Conservation (phyloP, 2,329 filamentous ascomycete species). For the Knufia petricola region DNA sequence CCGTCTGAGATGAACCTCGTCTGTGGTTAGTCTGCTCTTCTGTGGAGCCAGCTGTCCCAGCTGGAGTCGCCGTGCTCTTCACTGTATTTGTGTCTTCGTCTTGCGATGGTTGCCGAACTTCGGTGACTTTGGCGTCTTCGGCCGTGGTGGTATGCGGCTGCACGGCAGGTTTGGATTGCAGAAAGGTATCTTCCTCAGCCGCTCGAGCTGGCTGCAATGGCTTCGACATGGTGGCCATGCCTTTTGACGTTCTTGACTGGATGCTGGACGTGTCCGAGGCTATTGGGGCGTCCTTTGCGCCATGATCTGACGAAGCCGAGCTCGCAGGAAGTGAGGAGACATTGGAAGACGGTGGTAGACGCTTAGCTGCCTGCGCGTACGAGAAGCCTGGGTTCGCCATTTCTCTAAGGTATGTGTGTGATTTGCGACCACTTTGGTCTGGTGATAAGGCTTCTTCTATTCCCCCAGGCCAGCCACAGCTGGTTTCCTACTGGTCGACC, state of each 20-base stretch:
- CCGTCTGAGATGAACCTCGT: conserved; percentile 28
- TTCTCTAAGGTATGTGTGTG: not conserved
- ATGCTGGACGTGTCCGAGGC: conserved; percentile 23
- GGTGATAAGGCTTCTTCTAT: not conserved
- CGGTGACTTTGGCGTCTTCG: not conserved
- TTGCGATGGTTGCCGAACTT: not conserved
- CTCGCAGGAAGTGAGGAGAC: conserved; percentile 26
- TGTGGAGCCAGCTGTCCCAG: not conserved
- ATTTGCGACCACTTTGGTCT: not conserved
- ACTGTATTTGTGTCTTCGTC: not conserved
- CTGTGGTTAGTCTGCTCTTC: not conserved
- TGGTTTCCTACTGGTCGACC: not conserved
- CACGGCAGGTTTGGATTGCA: not conserved
- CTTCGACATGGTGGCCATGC: not conserved
- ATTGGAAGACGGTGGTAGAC: conserved; percentile 49
- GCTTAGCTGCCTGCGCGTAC: conserved; percentile 91
- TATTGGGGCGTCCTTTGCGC: conserved; percentile 3
- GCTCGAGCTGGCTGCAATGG: not conserved
- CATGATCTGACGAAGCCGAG: conserved; percentile 23
- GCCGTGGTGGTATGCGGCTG: not conserved
- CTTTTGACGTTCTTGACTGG: not conserved
- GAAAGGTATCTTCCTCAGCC: not conserved
- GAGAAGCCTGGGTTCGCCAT: conserved; percentile 49
- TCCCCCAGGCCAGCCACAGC: conserved; percentile 8
- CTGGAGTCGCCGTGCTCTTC: not conserved